Conservation (phyloP, 345 rosid species). For the Lepidium sativum region DNA sequence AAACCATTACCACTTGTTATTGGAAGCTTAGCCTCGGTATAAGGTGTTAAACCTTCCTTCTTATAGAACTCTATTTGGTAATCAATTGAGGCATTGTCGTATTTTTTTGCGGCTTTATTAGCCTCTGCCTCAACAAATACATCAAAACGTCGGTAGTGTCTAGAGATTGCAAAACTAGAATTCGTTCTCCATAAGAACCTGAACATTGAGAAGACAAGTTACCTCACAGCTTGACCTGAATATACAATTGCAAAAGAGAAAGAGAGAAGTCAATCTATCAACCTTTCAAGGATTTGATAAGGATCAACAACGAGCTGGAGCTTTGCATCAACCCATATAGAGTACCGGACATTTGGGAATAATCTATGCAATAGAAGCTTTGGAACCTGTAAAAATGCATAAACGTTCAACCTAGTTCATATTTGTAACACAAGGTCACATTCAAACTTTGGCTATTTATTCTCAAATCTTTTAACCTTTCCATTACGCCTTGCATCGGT, state of each 20-base stretch:
- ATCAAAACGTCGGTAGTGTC: conserved; percentile 82
- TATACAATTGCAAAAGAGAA: neutral
- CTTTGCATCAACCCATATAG: conserved; percentile 92
- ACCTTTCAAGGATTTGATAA: conserved; percentile 86
- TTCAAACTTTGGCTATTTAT: neutral
- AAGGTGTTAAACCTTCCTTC: conserved; percentile 77
- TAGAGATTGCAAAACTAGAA: conserved; percentile 69
- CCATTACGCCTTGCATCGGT: conserved; percentile 80
- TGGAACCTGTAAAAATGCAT: conserved; percentile 53
- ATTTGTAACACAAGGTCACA: neutral
- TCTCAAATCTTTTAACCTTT: conserved; percentile 37
- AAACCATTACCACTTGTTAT: conserved; percentile 64
- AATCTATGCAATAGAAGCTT: conserved; percentile 82
- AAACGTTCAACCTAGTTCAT: neutral
- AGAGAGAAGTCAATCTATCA: neutral
- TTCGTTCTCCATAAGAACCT: conserved; percentile 82
- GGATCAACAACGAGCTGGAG: conserved; percentile 86
- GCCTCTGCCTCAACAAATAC: conserved; percentile 86
- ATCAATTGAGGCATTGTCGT: conserved; percentile 71
- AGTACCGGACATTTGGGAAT: conserved; percentile 65
- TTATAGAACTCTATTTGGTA: conserved; percentile 67
- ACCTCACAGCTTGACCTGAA: neutral
- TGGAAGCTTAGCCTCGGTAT: conserved; percentile 68
- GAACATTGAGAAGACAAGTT: conserved; percentile 10
- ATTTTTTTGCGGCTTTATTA: conserved; percentile 82